These are phyloP conservation scores for Populus alba DNA, from an alignment of 345 rosid genomes.

Conservation along the genomic window DNA sequence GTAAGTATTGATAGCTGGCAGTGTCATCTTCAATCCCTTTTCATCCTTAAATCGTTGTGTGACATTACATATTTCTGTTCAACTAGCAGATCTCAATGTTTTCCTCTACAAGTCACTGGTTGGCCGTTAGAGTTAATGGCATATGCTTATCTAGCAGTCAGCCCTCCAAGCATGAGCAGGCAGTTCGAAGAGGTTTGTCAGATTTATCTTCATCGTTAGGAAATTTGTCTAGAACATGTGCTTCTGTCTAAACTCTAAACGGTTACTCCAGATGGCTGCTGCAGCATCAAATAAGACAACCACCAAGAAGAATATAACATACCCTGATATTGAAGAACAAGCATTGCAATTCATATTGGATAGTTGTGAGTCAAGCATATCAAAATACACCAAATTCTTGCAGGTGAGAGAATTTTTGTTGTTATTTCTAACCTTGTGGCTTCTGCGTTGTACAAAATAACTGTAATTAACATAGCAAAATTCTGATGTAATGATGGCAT, in stretches of 20 bases:
- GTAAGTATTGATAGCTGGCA: conserved; percentile 42
- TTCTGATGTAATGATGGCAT: too few species aligned
- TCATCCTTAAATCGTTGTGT: too few species aligned
- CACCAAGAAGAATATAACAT: conserved; percentile 52
- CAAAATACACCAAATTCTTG: conserved; percentile 76
- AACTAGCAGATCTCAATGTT: conserved; percentile 67
- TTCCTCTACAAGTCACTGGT: conserved; percentile 77
- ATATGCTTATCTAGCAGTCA: conserved; percentile 75
- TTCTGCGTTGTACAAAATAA: too few species aligned
- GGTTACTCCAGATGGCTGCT: conserved; percentile 71
- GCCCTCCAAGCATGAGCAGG: conserved; percentile 77
- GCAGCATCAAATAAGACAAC: conserved; percentile 74
- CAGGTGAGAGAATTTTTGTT: conserved; percentile 49
- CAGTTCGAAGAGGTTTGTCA: conserved; percentile 75
- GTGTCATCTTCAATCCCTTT: neutral
- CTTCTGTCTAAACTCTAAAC: too few species aligned
- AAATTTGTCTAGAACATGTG: neutral
- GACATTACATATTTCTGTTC: neutral
- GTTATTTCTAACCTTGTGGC: neutral
- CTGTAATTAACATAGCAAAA: too few species aligned
- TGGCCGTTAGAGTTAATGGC: conserved; percentile 95
- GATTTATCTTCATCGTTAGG: conserved; percentile 2
- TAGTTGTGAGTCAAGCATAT: conserved; percentile 79
- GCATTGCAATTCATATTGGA: conserved; percentile 75
- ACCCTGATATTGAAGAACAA: conserved; percentile 71